Evolutionary conservation across 202 grass and related monocot genomes (phyloP).

Genomic region (Zoysia matrella): DNA sequence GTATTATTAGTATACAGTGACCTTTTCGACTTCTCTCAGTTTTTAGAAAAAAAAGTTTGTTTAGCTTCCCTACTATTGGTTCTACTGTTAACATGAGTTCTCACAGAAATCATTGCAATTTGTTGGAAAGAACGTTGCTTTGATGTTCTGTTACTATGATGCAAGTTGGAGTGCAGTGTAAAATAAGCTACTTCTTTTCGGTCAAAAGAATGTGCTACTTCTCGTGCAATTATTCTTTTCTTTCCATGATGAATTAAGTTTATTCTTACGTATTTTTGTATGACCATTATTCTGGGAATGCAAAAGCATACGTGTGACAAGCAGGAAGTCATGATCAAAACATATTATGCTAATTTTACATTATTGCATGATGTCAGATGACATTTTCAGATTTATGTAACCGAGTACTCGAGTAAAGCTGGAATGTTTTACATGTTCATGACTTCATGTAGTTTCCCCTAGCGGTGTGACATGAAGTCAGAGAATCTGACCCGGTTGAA

Average conservation of each 20-base stretch:
- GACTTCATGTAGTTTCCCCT: neutral
- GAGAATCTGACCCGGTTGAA: conserved; percentile 51
- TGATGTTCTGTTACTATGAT: neutral
- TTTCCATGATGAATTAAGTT: neutral
- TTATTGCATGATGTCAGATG: conserved; percentile 17
- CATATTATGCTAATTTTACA: neutral
- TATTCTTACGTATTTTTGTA: neutral
- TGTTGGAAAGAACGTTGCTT: conserved; percentile 28
- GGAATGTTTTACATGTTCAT: neutral
- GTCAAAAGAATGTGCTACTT: conserved; percentile 7
- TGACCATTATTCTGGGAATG: neutral
- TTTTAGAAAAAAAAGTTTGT: conserved; percentile 7
- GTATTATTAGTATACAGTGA: conserved; percentile 38
- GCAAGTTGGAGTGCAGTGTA: conserved; percentile 12
- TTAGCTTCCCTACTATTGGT: conserved; percentile 3
- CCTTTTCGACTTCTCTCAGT: conserved; percentile 1
- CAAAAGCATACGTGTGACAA: neutral
- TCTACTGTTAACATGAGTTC: conserved; percentile 47
- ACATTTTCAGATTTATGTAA: neutral
- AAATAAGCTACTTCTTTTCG: neutral
- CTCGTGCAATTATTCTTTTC: conserved; percentile 7
- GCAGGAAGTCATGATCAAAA: neutral
- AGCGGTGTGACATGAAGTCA: conserved; percentile 39
- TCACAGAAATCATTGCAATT: conserved; percentile 44
- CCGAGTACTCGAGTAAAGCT: neutral